Conservation (phyloP, 495 filamentous ascomycete species). For the Cenococcum geophilum region DNA sequence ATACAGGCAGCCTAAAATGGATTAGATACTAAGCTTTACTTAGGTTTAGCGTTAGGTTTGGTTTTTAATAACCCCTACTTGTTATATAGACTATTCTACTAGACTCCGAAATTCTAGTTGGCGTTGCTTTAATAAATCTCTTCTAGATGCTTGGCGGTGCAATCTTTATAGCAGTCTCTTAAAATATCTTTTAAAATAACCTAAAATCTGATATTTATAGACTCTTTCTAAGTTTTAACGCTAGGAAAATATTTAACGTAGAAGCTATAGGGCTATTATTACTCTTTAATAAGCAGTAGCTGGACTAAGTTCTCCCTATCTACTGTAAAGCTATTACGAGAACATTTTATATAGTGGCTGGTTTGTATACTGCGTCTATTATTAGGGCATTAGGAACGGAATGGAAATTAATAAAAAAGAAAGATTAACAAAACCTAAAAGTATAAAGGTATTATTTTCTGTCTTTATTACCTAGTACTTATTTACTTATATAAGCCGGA, state of each 20-base stretch:
- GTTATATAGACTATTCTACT: conserved; percentile 22
- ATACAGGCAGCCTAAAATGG: conserved; percentile 21
- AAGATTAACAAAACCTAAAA: too few species aligned
- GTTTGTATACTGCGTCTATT: conserved; percentile 10
- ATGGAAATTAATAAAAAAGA: conserved; percentile 21
- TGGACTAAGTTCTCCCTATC: neutral
- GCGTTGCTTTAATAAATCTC: conserved; percentile 34
- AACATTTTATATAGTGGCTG: conserved; percentile 4
- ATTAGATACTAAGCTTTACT: conserved; percentile 27
- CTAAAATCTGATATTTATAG: neutral
- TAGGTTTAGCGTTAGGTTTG: conserved; percentile 24
- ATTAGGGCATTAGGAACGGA: neutral
- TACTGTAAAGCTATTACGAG: conserved; percentile 4
- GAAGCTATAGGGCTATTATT: neutral
- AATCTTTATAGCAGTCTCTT: conserved; percentile 31
- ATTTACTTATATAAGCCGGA: too few species aligned
- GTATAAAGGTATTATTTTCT: too few species aligned
- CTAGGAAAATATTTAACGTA: neutral
- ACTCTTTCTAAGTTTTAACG: neutral
- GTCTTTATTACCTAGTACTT: too few species aligned
- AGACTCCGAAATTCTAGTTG: conserved; percentile 19
- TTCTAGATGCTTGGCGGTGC: conserved; percentile 35
- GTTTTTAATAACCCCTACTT: conserved; percentile 15
- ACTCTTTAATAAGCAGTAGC: neutral
- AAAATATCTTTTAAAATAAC: conserved; percentile 34